These are phyloP conservation scores for Simmondsia chinensis DNA, from an alignment of 148 eudicot genomes.

Conservation along the genomic window DNA sequence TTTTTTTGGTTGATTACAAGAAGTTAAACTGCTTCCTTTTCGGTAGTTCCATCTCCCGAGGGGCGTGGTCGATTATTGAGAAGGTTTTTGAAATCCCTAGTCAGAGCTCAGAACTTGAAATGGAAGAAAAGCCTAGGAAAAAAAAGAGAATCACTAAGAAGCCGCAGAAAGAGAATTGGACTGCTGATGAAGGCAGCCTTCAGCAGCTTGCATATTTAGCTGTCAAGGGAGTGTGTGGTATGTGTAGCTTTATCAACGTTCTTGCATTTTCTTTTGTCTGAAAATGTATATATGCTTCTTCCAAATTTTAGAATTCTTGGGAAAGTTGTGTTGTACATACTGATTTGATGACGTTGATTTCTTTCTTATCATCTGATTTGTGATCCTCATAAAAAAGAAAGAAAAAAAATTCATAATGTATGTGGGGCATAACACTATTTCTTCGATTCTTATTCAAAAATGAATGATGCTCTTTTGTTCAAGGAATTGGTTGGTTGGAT, in stretches of 20 bases:
- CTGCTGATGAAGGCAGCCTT: slow-evolving; percentile 21
- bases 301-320: not conserved
- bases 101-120: slow-evolving; percentile 8
- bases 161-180: slow-evolving; percentile 17
- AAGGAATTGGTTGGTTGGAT: too few species aligned
- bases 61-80: slow-evolving; percentile 87
- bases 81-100: slow-evolving; percentile 23
- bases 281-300: not conserved
- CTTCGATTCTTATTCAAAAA: too few species aligned
- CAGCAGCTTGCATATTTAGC: slow-evolving; percentile 43
- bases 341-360: too few species aligned
- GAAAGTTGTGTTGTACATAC: too few species aligned
- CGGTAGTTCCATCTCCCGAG: slow-evolving; percentile 46
- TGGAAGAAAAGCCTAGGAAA: slow-evolving; percentile 14
- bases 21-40: slow-evolving; percentile 51
- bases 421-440: too few species aligned
- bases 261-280: not conserved
- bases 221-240: slow-evolving; percentile 57
- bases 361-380: too few species aligned
- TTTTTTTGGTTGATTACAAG: slow-evolving; percentile 50
- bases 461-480: too few species aligned
- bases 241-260: not conserved
- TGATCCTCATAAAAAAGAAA: too few species aligned
- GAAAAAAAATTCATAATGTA: too few species aligned
- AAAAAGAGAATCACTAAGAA: slow-evolving; percentile 34